Percentiles rank a stretch among this genome's conserved stretches.
Conservation (phyloP, 768 basidiomycete genomes). For the Leccinum disarticulatum region DNA sequence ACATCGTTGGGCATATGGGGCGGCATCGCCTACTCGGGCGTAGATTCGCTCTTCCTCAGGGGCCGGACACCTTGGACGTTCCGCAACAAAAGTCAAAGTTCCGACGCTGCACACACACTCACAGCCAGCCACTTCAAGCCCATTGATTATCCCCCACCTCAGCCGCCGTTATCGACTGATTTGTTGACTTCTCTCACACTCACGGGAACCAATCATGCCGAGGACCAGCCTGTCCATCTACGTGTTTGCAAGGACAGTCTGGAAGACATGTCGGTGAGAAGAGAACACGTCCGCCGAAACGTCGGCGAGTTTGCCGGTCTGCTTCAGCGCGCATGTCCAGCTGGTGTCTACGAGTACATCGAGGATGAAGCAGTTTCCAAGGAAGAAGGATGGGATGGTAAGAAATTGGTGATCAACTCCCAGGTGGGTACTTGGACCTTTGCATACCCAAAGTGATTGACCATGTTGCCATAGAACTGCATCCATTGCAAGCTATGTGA, state of each 20-base stretch:
- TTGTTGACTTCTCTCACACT: slow-evolving; percentile 86
- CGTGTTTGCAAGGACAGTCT: slow-evolving; percentile 49
- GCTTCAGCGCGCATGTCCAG: slow-evolving; percentile 89
- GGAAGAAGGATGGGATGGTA: slow-evolving; percentile 69
- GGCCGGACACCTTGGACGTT: slow-evolving; percentile 95
- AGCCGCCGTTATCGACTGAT: slow-evolving; percentile 91
- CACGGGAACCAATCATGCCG: slow-evolving; percentile 95
- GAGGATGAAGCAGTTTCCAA: slow-evolving; percentile 56
- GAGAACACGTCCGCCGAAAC: slow-evolving; percentile 74
- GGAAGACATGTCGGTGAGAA: slow-evolving; percentile 46
- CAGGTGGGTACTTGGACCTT: slow-evolving; percentile 54
- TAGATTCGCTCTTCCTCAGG: slow-evolving; percentile 82
- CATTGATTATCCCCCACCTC: slow-evolving; percentile 83
- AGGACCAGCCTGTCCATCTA: slow-evolving; percentile 92
- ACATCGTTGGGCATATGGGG: slow-evolving; percentile 80
- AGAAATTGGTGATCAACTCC: slow-evolving; percentile 93
- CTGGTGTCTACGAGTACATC: slow-evolving; percentile 96
- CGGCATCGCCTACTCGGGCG: slow-evolving; percentile 83
- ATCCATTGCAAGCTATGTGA: slow-evolving; percentile 96
- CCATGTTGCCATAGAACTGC: slow-evolving; percentile 57
- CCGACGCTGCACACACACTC: slow-evolving; percentile 72
- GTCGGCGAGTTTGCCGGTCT: slow-evolving; percentile 81
- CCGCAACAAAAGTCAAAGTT: slow-evolving; percentile 51
- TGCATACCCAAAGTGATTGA: not conserved
- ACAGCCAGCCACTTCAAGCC: slow-evolving; percentile 64